A percentile compares a stretch with the other conserved stretches of the same genome.
Conservation (phyloP, 306 rosid genomes). For the Cicer pinnatifidum region DNA sequence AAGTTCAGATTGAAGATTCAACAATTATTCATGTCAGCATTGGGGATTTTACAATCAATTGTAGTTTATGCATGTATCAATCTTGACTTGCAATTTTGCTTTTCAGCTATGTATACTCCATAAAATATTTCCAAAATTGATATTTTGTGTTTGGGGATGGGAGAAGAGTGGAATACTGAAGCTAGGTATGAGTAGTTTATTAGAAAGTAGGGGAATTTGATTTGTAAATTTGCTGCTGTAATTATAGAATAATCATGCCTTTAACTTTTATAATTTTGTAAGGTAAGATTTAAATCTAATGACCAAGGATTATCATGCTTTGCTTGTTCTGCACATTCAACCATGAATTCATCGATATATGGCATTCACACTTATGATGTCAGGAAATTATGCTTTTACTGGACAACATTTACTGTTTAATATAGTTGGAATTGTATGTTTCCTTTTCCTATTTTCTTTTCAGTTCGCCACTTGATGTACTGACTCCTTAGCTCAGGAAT, state of each 20-base stretch:
- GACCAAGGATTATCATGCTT: background rate
- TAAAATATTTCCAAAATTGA: background rate
- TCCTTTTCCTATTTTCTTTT: conserved; percentile 1
- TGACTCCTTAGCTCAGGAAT: background rate
- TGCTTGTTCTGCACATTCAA: background rate
- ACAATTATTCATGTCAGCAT: background rate
- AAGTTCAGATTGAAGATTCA: conserved; percentile 48
- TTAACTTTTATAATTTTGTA: background rate
- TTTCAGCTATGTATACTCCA: conserved; percentile 17
- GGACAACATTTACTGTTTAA: background rate
- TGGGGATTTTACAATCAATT: conserved; percentile 4
- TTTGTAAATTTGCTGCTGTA: conserved; percentile 27
- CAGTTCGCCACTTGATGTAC: conserved; percentile 3
- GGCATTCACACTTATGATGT: conserved; percentile 13
- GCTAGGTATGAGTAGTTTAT: conserved; percentile 1
- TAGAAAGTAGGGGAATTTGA: conserved; percentile 4
- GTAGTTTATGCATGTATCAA: background rate
- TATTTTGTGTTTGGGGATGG: conserved; percentile 2
- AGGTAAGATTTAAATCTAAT: background rate
- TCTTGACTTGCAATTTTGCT: background rate
- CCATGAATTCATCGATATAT: background rate
- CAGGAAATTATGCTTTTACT: conserved; percentile 1
- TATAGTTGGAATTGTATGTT: conserved; percentile 13
- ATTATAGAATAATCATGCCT: conserved; percentile 16
- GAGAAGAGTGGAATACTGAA: background rate